Evolutionary conservation across 2,329 filamentous ascomycete genomes (phyloP), one percentile per base, ranked within the genome.

Genomic region (Penicillium verrucosum): DNA sequence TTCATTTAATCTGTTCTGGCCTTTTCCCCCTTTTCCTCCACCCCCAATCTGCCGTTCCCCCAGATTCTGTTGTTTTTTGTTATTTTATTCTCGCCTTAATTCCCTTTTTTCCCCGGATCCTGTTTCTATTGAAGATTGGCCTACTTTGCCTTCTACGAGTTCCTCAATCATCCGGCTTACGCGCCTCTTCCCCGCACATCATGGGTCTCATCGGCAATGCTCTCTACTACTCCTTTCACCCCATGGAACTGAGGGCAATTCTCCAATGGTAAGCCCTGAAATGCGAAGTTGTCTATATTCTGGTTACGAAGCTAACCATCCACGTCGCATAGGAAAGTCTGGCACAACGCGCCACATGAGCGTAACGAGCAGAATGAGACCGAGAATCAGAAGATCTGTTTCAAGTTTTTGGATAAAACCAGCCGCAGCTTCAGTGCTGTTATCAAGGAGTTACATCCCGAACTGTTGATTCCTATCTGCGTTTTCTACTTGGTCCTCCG

Each of bases 401-500:
- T 96, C 80, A 80, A 89, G 62, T 90, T 89, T 74, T 85, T 99
- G 63, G 82, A 93, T 68, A 65, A 89, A 79, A 99, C 94, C 51
- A 97, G 92, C 73, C 89, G 94, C 58, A 97, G 92, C 74, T 99
- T 99, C 75, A 82, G 88, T 51, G 83, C 91, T 45, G 94, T 99
- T 71, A 99, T 99, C 63, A 86, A 96, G 77, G 94, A 99, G 78
- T 84, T 99, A 42, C 92, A 97, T 72, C 92, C 92, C 1, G 93
- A 99, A 77, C 86, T 99, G 32, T 85, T 97, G 36, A 85, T 97
- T 40, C 92, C 94, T 25, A 83, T 97, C 44, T 86, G 88, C 54
- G 81, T 97, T 10, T 99, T 99, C 82, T 99, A 99, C 79, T 85
- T 99, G 29, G 85, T 91, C 51, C 82, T 99, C 53, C 90, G 94